Percentiles rank a stretch among this genome's conserved stretches.
These are phyloP conservation scores for Rhododendron simsii DNA, from an alignment of 148 eudicot species.

Conservation along the genomic window DNA sequence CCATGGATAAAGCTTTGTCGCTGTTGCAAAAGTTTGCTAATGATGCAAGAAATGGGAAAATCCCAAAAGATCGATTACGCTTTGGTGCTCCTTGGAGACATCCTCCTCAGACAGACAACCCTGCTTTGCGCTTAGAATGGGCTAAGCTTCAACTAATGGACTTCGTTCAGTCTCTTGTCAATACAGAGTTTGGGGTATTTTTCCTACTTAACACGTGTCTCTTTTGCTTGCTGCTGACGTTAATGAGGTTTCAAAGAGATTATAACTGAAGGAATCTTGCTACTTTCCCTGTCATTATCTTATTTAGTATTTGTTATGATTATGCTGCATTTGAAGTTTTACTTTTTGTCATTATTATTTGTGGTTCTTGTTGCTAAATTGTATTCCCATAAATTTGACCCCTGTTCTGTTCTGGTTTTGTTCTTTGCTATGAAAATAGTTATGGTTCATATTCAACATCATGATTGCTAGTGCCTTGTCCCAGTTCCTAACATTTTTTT, in stretches of 20 bases:
- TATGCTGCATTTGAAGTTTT: background rate
- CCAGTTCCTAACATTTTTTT: background rate
- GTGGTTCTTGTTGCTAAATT: background rate
- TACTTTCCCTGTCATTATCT: background rate
- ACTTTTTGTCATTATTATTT: background rate
- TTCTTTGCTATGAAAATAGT: background rate
- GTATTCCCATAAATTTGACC: background rate
- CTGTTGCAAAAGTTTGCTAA: slow-evolving; percentile 68
- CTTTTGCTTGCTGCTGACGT: background rate
- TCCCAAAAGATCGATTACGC: slow-evolving; percentile 70
- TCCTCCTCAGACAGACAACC: slow-evolving; percentile 64
- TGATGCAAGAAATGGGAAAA: slow-evolving; percentile 66
- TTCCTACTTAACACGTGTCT: slow-evolving; percentile 9
- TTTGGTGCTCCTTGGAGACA: slow-evolving; percentile 99
- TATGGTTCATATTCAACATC: background rate
- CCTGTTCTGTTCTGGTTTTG: background rate
- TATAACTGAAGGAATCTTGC: background rate
- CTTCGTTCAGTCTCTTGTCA: slow-evolving; percentile 68
- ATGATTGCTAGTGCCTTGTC: background rate
- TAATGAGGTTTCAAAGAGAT: background rate
- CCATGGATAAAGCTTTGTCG: slow-evolving; percentile 84
- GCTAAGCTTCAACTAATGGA: slow-evolving; percentile 91
- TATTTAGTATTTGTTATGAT: background rate
- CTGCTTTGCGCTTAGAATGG: slow-evolving; percentile 45
- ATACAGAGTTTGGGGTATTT: slow-evolving; percentile 83